Evolutionary conservation across 2,329 filamentous ascomycete genomes (phyloP).

Genomic region (Xylaria sp.): DNA sequence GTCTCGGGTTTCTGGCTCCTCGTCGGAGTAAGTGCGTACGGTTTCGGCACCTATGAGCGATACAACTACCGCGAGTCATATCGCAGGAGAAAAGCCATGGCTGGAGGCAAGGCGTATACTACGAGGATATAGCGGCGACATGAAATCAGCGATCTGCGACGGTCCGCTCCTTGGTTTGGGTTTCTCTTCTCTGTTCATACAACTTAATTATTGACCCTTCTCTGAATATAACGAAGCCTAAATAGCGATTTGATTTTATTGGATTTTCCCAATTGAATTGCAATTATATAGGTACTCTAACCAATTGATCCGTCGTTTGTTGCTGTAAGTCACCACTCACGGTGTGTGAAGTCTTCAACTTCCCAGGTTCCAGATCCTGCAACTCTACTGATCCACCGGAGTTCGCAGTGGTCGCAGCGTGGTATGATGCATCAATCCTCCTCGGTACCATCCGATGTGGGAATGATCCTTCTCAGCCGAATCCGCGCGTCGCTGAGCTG

Average conservation of each 20-base stretch:
- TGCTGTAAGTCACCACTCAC: not conserved
- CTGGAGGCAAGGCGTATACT: slow-evolving; percentile 41
- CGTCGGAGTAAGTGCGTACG: slow-evolving; percentile 62
- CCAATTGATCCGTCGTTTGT: not conserved
- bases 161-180: not conserved
- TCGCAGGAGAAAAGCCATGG: slow-evolving; percentile 55
- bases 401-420: not conserved
- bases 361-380: not conserved
- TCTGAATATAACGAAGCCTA: too few relatives aligned
- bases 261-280: not conserved
- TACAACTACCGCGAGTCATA: slow-evolving; percentile 71
- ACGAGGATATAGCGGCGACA: slow-evolving; percentile 29
- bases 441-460: slow-evolving; percentile 12
- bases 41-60: slow-evolving; percentile 69
- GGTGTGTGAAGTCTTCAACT: slow-evolving; percentile 1
- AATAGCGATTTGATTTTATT: too few relatives aligned
- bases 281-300: not conserved
- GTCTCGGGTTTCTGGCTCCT: slow-evolving; percentile 68
- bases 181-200: not conserved
- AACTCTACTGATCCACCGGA: not conserved
- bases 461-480: not conserved
- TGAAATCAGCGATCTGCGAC: not conserved
- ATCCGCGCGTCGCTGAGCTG: not conserved
- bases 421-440: not conserved
- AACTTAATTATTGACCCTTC: too few relatives aligned